These are phyloP conservation scores for Sugiyamaella floridensis DNA, from an alignment of 805 yeast genomes.

Conservation along the genomic window DNA sequence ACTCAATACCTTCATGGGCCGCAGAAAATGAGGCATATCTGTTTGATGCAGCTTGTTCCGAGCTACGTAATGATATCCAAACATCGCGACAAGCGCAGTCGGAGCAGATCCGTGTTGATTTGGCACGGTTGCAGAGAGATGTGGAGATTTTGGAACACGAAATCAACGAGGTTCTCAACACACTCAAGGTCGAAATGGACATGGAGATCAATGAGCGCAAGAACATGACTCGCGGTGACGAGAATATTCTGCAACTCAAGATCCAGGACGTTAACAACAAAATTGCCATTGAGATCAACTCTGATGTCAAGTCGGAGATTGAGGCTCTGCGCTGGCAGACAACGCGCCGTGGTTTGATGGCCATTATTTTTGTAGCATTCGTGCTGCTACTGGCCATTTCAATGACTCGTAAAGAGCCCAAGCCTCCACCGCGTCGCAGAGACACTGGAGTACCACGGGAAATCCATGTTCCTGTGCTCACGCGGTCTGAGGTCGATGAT, in stretches of 20 bases:
- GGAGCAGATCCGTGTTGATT: conserved; percentile 56
- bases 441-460: conserved; percentile 17
- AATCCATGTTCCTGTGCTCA: conserved; percentile 25
- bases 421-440: conserved; percentile 2
- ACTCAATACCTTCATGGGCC: conserved; percentile 46
- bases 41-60: conserved; percentile 89
- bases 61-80: conserved; percentile 69
- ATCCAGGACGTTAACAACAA: conserved; percentile 80
- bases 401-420: conserved; percentile 11
- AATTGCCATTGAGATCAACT: conserved; percentile 71
- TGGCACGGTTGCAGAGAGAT: conserved; percentile 64
- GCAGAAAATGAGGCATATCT: conserved; percentile 82
- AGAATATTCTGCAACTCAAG: conserved; percentile 56
- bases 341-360: conserved; percentile 78
- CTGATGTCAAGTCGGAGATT: conserved; percentile 77
- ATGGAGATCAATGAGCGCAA: conserved; percentile 82
- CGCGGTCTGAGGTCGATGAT: conserved; percentile 25
- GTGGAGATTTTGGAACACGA: conserved; percentile 71
- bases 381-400: conserved; percentile 51
- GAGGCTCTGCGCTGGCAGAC: conserved; percentile 91
- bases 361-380: conserved; percentile 60
- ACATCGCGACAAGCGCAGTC: conserved; percentile 64
- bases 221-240: conserved; percentile 72
- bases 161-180: conserved; percentile 52
- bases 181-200: conserved; percentile 66